Evolutionary conservation across 1,284 basidiomycete species (phyloP).

Genomic region (Trichosporon sp.): DNA sequence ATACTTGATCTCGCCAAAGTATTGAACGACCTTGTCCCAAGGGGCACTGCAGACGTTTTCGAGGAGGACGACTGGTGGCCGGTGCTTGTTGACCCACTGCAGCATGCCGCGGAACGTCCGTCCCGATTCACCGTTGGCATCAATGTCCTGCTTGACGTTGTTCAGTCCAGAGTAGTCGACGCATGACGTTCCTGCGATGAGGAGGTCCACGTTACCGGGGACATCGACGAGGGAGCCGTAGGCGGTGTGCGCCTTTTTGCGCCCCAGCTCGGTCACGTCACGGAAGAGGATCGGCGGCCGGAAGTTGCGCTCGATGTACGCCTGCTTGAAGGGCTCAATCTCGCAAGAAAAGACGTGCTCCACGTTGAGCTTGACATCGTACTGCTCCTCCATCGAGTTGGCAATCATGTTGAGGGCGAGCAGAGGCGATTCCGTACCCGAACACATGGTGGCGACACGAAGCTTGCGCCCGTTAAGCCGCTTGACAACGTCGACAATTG

Average conservation of each 20-base stretch:
- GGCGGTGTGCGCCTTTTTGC: slow-evolving; percentile 78
- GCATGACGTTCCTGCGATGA: slow-evolving; percentile 91
- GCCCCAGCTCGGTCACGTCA: slow-evolving; percentile 88
- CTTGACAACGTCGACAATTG: slow-evolving; percentile 63
- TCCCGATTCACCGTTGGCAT: slow-evolving; percentile 86
- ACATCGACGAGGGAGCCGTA: slow-evolving; percentile 84
- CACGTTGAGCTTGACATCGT: slow-evolving; percentile 68
- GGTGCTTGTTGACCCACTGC: slow-evolving; percentile 83
- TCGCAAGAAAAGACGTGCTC: slow-evolving; percentile 97
- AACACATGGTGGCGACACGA: slow-evolving; percentile 94
- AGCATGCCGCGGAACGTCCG: slow-evolving; percentile 89
- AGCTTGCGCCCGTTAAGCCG: slow-evolving; percentile 77
- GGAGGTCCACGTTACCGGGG: slow-evolving; percentile 80
- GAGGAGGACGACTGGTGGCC: slow-evolving; percentile 84
- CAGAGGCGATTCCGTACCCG: slow-evolving; percentile 88
- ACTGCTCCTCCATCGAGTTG: slow-evolving; percentile 71
- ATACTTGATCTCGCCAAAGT: slow-evolving; percentile 77
- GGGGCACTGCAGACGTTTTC: slow-evolving; percentile 94
- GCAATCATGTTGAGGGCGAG: slow-evolving; percentile 83
- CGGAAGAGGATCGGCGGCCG: slow-evolving; percentile 77
- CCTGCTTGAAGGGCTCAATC: slow-evolving; percentile 97
- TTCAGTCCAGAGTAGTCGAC: slow-evolving; percentile 96
- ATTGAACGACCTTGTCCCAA: slow-evolving; percentile 74
- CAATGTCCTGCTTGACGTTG: slow-evolving; percentile 86
- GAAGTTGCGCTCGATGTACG: slow-evolving; percentile 96